phyloP scores from a whole-genome alignment of 352 stramenopile species.

The Phytophthora multivora region DNA sequence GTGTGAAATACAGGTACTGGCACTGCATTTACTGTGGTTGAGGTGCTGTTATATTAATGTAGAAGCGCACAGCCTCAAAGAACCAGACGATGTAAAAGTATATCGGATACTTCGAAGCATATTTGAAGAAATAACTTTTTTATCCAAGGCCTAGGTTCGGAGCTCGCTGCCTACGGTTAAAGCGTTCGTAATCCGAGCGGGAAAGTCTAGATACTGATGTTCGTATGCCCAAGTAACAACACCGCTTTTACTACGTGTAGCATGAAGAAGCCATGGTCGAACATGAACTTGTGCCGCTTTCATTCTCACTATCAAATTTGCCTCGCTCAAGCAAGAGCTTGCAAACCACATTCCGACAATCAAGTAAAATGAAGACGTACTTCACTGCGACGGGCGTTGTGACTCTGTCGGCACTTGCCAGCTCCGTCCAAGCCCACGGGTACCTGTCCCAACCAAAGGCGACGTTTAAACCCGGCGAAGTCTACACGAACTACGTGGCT shows the following conservation, averaged over 20 bases:
- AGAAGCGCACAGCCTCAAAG: too few relatives aligned
- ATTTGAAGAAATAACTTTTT: too few relatives aligned
- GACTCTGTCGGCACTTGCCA: conserved; percentile 5
- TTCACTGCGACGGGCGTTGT: neutral
- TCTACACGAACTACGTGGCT: conserved; percentile 27
- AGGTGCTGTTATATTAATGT: too few relatives aligned
- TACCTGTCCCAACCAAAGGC: conserved; percentile 18
- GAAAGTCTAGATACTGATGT: neutral
- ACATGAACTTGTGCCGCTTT: neutral
- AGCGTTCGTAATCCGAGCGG: neutral
- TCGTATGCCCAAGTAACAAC: neutral
- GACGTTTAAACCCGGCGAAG: conserved; percentile 23
- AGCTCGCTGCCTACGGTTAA: neutral
- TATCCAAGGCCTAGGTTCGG: too few relatives aligned
- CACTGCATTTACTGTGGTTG: too few relatives aligned
- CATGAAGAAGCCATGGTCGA: neutral
- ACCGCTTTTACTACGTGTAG: neutral
- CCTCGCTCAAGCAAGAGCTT: neutral
- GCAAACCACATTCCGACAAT: neutral
- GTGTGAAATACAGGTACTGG: too few relatives aligned
- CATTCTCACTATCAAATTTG: conserved; percentile 5
- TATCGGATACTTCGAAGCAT: too few relatives aligned
- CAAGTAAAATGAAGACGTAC: conserved; percentile 11
- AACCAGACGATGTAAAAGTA: too few relatives aligned
- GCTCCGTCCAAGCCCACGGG: conserved; percentile 13